These are phyloP conservation scores for Penicillium sp. DNA, from an alignment of 2,329 filamentous ascomycete genomes.

Conservation along the genomic window DNA sequence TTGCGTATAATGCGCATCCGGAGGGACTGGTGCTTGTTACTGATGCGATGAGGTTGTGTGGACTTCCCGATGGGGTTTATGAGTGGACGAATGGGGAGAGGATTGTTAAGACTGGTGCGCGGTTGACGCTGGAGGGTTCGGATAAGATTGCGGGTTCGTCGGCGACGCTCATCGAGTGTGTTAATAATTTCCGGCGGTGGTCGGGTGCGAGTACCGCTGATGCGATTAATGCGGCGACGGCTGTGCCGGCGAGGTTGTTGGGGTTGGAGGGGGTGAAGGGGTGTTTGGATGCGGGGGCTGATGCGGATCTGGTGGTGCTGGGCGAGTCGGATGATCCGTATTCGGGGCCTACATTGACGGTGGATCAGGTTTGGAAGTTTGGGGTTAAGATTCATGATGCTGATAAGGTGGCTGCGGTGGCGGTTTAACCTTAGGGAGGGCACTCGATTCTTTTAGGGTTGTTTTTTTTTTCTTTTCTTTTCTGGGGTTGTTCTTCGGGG, in stretches of 20 bases:
- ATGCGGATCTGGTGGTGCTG: constrained; percentile 51
- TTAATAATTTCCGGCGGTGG: constrained; percentile 54
- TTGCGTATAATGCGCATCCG: constrained; percentile 85
- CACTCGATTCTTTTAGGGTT: background rate
- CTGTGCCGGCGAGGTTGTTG: constrained; percentile 48
- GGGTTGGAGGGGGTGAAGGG: constrained; percentile 49
- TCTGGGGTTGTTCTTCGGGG: too few species aligned
- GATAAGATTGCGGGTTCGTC: constrained; percentile 76
- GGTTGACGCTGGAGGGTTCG: constrained; percentile 77
- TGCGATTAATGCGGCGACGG: constrained; percentile 49
- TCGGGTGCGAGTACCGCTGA: constrained; percentile 47
- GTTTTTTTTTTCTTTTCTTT: constrained; percentile 3
- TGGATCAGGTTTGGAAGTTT: constrained; percentile 53
- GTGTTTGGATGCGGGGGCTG: constrained; percentile 46
- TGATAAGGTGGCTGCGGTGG: constrained; percentile 31
- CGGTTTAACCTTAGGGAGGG: constrained; percentile 8
- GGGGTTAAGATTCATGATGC: constrained; percentile 49
- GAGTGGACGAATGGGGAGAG: constrained; percentile 78
- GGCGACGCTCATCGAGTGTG: constrained; percentile 51
- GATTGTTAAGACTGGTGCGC: constrained; percentile 66
- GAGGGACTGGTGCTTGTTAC: constrained; percentile 87
- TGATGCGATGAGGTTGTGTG: constrained; percentile 87
- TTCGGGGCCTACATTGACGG: constrained; percentile 41
- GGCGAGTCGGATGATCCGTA: constrained; percentile 42
- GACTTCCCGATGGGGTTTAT: constrained; percentile 82